Base-by-base conservation (phyloP, 352 stramenopile genomes). In the Pythium rhizo-oryzae region DNA sequence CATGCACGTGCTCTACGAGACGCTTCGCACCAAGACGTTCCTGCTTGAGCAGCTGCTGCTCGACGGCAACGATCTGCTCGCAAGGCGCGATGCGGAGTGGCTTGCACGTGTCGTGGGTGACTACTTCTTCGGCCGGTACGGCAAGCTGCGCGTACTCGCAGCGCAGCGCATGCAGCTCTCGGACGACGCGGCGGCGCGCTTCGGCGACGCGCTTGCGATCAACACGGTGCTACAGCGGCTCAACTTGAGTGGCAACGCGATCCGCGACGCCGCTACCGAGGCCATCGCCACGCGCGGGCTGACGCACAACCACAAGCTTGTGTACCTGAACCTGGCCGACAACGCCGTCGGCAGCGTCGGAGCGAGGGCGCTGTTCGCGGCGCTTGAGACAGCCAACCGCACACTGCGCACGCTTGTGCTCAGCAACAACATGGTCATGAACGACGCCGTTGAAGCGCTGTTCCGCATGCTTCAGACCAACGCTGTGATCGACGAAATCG, bases 111-210 rank as follows among this genome's bases (percentile, higher is more conserved):
- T 84, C n/a, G 44, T 93, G 0, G 80, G 82, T 19, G 84, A 93
- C 62, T 93, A 83, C 62, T 93, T 93, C 69, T 89, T 90, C 61
- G 84, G 79, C 21, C 73, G 81, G 3, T 93, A 93, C 55, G 84
- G 82, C 0, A 76, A 75, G 18, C 69, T 93, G 8, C 59, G 63
- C 11, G 81, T 65, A 18, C 69, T 93, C 21, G 70, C 76, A 9
- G 63, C 85, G 1, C 75, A 71, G 8, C 66, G 71, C 19, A 83
- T 91, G 75, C 53, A 59, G 11, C 65, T 92, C 25, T 78, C 71
- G 19, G 83, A 91, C 44, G 57, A 62, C 2, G 76, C 69, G 11
- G 75, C 69, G 2, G 76, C 65, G 5, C 43, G 75, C 0, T 63
- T 93, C 19, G 82, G 80, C 0, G 50, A 74, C 7, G 81, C 83